Conservation (phyloP, 306 rosid species). For the Vicia sativa region DNA sequence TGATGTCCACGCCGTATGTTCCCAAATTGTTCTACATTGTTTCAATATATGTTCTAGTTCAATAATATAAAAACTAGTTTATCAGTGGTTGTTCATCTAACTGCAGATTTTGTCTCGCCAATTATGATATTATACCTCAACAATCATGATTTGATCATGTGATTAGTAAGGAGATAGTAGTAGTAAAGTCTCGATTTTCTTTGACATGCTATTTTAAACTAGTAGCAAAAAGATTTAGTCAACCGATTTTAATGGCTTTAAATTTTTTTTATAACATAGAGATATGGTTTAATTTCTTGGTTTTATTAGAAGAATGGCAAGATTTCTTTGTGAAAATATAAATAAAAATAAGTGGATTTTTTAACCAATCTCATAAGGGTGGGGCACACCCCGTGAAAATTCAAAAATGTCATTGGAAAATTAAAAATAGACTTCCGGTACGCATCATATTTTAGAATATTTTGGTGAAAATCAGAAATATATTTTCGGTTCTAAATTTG, state of each 20-base stretch:
- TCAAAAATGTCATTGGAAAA: too few species aligned
- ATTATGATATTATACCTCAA: conserved; percentile 25
- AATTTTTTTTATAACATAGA: too few species aligned
- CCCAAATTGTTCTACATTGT: conserved; percentile 59
- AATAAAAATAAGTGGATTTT: too few species aligned
- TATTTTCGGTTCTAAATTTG: too few species aligned
- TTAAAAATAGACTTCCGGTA: too few species aligned
- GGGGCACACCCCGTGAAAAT: too few species aligned
- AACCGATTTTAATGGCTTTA: conserved; percentile 47
- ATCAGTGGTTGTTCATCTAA: conserved; percentile 55
- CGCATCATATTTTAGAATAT: too few species aligned
- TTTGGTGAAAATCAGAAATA: too few species aligned
- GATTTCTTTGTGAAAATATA: too few species aligned
- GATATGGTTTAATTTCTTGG: too few species aligned
- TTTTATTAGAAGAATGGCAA: too few species aligned
- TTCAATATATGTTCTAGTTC: conserved; percentile 43
- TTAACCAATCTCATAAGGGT: too few species aligned
- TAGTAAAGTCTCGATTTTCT: conserved; percentile 19
- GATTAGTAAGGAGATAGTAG: conserved; percentile 33
- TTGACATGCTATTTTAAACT: conserved; percentile 9
- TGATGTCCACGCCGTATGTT: conserved; percentile 59
- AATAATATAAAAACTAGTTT: conserved; percentile 30
- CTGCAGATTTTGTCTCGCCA: conserved; percentile 58
- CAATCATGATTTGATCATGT: conserved; percentile 42
- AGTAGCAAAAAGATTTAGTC: conserved; percentile 26